A percentile compares a stretch with the other conserved stretches of the same genome.
These are phyloP conservation scores for Beauveria asiatica DNA, from an alignment of 2,329 filamentous ascomycete genomes.

Conservation along the genomic window DNA sequence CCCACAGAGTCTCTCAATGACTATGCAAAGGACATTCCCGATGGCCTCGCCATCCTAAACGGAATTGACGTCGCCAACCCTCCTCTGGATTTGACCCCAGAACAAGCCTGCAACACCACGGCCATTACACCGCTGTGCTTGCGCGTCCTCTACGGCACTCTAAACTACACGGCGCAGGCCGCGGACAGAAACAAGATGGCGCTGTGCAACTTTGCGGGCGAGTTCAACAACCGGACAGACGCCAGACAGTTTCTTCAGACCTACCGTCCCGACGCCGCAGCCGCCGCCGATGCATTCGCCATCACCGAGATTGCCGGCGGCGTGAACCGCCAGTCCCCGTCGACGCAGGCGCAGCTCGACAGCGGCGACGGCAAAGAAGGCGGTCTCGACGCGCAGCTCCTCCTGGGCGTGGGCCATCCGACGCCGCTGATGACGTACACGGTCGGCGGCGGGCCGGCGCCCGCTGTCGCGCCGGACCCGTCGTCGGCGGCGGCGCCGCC, in stretches of 20 bases:
- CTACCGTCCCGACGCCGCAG: constrained; percentile 1
- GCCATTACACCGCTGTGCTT: background rate
- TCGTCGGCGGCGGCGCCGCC: too few species aligned
- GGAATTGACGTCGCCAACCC: constrained; percentile 6
- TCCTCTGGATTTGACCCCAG: background rate
- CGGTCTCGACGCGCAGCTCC: constrained; percentile 1
- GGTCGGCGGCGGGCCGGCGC: background rate
- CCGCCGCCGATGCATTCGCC: background rate
- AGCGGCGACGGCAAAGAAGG: background rate
- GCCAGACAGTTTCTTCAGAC: background rate
- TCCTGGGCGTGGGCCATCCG: background rate
- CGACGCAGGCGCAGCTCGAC: background rate
- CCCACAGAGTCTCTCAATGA: background rate
- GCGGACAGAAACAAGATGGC: background rate
- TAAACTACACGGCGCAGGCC: background rate
- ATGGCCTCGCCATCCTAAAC: background rate
- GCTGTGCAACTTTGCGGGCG: constrained; percentile 2
- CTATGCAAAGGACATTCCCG: background rate
- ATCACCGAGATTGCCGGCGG: background rate
- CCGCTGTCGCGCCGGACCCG: background rate
- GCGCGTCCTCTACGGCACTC: background rate
- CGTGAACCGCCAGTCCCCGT: background rate
- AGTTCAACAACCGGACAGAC: constrained; percentile 7
- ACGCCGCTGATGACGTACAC: constrained; percentile 2
- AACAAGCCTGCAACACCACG: background rate